Conservation (phyloP, 331 rosid genomes). For the Malus hybrid region DNA sequence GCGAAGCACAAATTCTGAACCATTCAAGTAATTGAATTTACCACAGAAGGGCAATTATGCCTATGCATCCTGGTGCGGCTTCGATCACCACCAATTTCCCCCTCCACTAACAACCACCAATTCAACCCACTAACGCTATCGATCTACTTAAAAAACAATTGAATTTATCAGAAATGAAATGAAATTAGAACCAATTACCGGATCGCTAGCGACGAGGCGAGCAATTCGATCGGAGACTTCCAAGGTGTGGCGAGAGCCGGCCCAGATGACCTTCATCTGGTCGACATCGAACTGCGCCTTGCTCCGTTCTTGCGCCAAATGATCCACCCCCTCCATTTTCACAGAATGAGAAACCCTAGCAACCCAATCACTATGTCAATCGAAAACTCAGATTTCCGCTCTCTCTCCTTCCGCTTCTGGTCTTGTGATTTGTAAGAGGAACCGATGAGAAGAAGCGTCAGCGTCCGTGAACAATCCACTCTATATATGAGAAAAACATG, state of each 20-base stretch:
- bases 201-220: conserved; percentile 91
- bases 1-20: background rate
- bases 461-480: too few relatives aligned
- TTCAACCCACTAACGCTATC: too few relatives aligned
- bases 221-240: conserved; percentile 83
- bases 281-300: conserved; percentile 71
- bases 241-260: conserved; percentile 63
- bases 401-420: background rate
- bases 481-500: too few relatives aligned
- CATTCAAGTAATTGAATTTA: background rate
- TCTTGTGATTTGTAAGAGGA: background rate
- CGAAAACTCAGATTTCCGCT: background rate
- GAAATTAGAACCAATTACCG: conserved; percentile 33
- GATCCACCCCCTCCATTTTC: conserved; percentile 63
- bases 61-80: too few relatives aligned
- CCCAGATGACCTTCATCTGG: conserved; percentile 90
- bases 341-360: background rate
- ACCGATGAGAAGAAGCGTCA: background rate
- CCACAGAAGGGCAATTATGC: too few relatives aligned
- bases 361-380: background rate
- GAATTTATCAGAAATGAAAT: background rate
- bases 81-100: too few relatives aligned
- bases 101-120: too few relatives aligned
- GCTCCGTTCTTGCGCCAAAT: conserved; percentile 67
- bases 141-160: too few relatives aligned